Evolutionary conservation across 495 filamentous ascomycete genomes (phyloP).

Genomic region (Margaritispora aquatica): DNA sequence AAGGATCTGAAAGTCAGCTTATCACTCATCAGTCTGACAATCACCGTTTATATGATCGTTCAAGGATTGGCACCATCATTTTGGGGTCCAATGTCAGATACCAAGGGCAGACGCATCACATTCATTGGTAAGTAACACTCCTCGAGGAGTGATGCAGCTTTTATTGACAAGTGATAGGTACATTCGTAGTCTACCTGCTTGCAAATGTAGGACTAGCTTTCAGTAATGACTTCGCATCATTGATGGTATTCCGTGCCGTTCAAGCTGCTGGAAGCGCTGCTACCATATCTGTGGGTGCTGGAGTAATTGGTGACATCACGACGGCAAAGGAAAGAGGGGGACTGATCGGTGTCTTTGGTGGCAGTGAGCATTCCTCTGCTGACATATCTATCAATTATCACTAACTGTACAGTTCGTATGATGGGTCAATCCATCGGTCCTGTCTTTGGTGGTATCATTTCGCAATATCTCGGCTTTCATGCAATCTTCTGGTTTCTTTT

Average conservation of each 20-base stretch:
- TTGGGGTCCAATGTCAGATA: slow-evolving; percentile 52
- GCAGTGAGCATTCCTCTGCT: too few species aligned
- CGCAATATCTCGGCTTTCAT: slow-evolving; percentile 44
- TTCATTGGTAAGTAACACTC: slow-evolving; percentile 34
- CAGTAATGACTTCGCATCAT: slow-evolving; percentile 47
- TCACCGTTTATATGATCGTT: slow-evolving; percentile 32
- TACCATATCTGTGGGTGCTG: slow-evolving; percentile 46
- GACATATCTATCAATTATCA: slow-evolving; percentile 21
- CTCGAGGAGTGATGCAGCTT: background rate
- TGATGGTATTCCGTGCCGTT: slow-evolving; percentile 54
- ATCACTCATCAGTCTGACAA: slow-evolving; percentile 31
- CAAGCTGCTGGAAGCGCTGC: slow-evolving; percentile 56
- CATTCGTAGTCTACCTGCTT: slow-evolving; percentile 50
- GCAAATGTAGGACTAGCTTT: slow-evolving; percentile 58
- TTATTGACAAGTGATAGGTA: slow-evolving; percentile 24
- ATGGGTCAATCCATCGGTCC: slow-evolving; percentile 30
- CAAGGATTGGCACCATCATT: slow-evolving; percentile 20
- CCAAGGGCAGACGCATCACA: slow-evolving; percentile 47
- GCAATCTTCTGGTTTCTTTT: slow-evolving; percentile 53
- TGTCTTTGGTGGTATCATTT: slow-evolving; percentile 49
- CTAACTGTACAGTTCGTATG: slow-evolving; percentile 11
- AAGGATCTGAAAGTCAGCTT: slow-evolving; percentile 24
- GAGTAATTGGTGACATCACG: slow-evolving; percentile 52
- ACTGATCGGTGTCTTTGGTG: slow-evolving; percentile 48
- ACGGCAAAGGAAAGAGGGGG: slow-evolving; percentile 45